A percentile compares a stretch with the other conserved stretches of the same genome.
phyloP scores from a whole-genome alignment of 1,284 basidiomycete species.

The Apiotrichum akiyoshidainum region DNA sequence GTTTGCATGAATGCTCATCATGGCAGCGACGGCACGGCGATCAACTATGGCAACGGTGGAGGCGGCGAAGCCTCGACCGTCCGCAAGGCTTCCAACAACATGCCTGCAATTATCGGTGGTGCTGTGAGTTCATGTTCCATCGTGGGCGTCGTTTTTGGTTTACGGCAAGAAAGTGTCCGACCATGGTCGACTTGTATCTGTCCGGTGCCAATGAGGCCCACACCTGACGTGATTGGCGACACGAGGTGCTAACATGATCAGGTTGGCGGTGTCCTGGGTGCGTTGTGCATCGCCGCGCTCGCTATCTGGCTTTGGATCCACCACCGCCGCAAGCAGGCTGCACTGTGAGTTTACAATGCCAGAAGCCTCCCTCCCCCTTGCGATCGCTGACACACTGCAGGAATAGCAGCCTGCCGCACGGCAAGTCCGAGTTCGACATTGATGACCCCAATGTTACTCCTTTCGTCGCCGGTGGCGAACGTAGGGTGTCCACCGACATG shows the following conservation, averaged over 20 bases:
- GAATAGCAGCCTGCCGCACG: background rate
- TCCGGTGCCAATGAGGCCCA: no score
- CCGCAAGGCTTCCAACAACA: background rate
- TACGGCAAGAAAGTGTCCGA: no score
- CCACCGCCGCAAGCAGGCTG: background rate
- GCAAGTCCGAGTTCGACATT: background rate
- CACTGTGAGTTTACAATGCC: background rate
- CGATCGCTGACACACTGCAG: background rate
- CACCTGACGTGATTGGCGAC: background rate
- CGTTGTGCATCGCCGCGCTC: background rate
- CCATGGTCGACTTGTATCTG: no score
- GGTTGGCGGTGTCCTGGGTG: background rate
- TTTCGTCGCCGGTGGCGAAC: background rate
- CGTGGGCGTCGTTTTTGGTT: no score
- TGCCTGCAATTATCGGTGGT: conserved; percentile 1
- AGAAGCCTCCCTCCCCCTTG: background rate
- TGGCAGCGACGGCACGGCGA: background rate
- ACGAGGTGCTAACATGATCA: background rate
- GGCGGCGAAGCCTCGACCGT: background rate
- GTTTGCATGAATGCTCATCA: background rate
- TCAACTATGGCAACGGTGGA: background rate
- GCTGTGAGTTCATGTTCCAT: background rate
- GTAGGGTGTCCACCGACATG: background rate
- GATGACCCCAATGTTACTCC: background rate
- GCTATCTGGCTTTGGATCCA: background rate